These are phyloP conservation scores for Fusarium proliferatum DNA, from an alignment of 2,329 filamentous ascomycete genomes.

Conservation along the genomic window DNA sequence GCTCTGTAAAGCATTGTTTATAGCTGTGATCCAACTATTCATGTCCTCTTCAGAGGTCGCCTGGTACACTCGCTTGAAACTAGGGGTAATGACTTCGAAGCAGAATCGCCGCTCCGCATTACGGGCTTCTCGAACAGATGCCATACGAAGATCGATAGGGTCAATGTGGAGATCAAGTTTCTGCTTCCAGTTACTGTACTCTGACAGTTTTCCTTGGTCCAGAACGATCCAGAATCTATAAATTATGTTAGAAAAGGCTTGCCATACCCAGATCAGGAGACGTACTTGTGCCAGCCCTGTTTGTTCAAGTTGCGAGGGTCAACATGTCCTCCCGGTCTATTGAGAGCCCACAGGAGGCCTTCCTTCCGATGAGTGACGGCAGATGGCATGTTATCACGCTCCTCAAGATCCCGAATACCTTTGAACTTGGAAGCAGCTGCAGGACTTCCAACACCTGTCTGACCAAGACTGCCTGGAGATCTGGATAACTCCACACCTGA, in stretches of 20 bases:
- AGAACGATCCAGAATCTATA: slow-evolving; percentile 96
- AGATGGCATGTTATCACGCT: slow-evolving; percentile 72
- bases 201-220: slow-evolving; percentile 94
- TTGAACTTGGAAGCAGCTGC: slow-evolving; percentile 76
- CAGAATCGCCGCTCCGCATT: slow-evolving; percentile 96
- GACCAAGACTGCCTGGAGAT: slow-evolving; percentile 66
- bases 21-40: slow-evolving; percentile 94
- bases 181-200: slow-evolving; percentile 99
- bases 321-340: slow-evolving; percentile 90
- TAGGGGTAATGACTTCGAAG: slow-evolving; percentile 97
- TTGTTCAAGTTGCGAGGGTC: slow-evolving; percentile 97
- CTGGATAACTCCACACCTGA: slow-evolving; percentile 60
- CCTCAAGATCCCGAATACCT: slow-evolving; percentile 91
- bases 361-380: slow-evolving; percentile 81
- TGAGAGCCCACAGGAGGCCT: slow-evolving; percentile 93
- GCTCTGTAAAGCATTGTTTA: slow-evolving; percentile 97
- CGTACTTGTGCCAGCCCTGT: slow-evolving; percentile 98
- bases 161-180: slow-evolving; percentile 97
- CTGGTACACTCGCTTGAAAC: slow-evolving; percentile 96
- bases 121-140: slow-evolving; percentile 93
- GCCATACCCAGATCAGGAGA: slow-evolving; percentile 34
- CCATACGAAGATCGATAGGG: slow-evolving; percentile 95
- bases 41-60: slow-evolving; percentile 98
- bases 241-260: slow-evolving; percentile 27
- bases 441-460: slow-evolving; percentile 62